Percentiles rank a stretch among this genome's conserved stretches.
Conservation (phyloP, 2,329 filamentous ascomycete genomes). For the Pochonia chlamydosporia region DNA sequence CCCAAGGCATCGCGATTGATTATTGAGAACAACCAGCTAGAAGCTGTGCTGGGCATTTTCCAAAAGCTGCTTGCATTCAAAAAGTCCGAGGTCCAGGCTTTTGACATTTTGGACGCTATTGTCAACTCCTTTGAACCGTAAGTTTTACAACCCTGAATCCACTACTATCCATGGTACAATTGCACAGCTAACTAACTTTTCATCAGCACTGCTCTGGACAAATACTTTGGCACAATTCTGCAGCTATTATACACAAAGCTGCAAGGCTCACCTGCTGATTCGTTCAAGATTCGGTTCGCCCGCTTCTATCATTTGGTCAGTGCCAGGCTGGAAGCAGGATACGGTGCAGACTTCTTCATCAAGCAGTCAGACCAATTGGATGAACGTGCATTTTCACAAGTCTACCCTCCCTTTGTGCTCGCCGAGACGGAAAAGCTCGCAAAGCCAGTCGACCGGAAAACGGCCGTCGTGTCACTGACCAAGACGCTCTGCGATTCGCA, state of each 20-base stretch:
- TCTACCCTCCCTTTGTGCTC: slow-evolving; percentile 84
- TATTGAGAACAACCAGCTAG: slow-evolving; percentile 71
- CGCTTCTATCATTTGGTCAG: slow-evolving; percentile 93
- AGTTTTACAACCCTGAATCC: slow-evolving; percentile 26
- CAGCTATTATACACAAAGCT: slow-evolving; percentile 75
- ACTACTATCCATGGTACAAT: background rate
- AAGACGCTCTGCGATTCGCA: slow-evolving; percentile 85
- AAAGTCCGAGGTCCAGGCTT: slow-evolving; percentile 77
- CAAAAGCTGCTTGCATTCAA: slow-evolving; percentile 80
- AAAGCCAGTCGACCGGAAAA: slow-evolving; percentile 84
- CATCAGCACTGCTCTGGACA: slow-evolving; percentile 56
- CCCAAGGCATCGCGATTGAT: slow-evolving; percentile 70
- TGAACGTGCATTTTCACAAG: slow-evolving; percentile 68
- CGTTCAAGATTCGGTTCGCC: slow-evolving; percentile 79
- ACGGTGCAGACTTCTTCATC: slow-evolving; percentile 90
- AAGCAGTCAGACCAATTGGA: slow-evolving; percentile 77
- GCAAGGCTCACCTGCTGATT: slow-evolving; percentile 65
- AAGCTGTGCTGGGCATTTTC: slow-evolving; percentile 90
- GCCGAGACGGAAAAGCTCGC: slow-evolving; percentile 84
- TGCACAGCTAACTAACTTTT: background rate
- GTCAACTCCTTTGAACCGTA: slow-evolving; percentile 67
- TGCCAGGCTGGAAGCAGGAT: slow-evolving; percentile 69
- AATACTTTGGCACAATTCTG: slow-evolving; percentile 75
- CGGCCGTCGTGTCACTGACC: slow-evolving; percentile 85
- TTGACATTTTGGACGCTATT: slow-evolving; percentile 83